These are phyloP conservation scores for Polyplosphaeria fusca DNA, from an alignment of 495 filamentous ascomycete species.

Conservation along the genomic window DNA sequence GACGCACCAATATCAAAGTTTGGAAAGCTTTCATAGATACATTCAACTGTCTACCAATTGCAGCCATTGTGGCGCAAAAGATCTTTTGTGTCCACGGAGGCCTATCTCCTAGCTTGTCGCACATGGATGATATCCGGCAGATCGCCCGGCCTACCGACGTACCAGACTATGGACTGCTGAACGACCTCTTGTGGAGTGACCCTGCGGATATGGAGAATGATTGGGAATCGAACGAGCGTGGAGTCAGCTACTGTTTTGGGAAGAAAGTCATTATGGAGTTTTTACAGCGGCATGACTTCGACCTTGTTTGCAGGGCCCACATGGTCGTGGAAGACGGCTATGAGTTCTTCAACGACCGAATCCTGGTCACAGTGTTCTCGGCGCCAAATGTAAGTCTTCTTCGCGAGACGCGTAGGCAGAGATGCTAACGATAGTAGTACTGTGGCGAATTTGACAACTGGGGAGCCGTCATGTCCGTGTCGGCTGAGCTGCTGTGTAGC, in stretches of 20 bases:
- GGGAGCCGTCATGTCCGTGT: slow-evolving; percentile 98
- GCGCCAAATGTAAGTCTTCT: slow-evolving; percentile 81
- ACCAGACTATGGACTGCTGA: slow-evolving; percentile 93
- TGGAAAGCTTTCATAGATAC: slow-evolving; percentile 99
- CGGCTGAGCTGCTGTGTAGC: slow-evolving; percentile 86
- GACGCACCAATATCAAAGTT: slow-evolving; percentile 94
- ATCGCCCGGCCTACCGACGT: slow-evolving; percentile 96
- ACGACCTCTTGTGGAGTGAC: slow-evolving; percentile 97
- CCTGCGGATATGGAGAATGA: slow-evolving; percentile 96
- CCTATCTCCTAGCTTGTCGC: slow-evolving; percentile 82
- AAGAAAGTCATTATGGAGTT: slow-evolving; percentile 99
- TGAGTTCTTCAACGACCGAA: slow-evolving; percentile 95
- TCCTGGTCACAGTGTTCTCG: slow-evolving; percentile 95
- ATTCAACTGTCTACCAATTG: slow-evolving; percentile 95
- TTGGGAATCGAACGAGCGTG: slow-evolving; percentile 96
- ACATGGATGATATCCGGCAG: slow-evolving; percentile 98
- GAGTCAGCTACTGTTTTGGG: slow-evolving; percentile 97
- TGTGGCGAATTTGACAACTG: slow-evolving; percentile 99
- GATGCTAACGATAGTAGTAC: slow-evolving; percentile 57
- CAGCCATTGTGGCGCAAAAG: slow-evolving; percentile 93
- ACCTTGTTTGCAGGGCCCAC: slow-evolving; percentile 93
- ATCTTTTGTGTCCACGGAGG: slow-evolving; percentile 99
- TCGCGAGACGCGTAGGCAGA: slow-evolving; percentile 31
- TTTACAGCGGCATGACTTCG: slow-evolving; percentile 90
- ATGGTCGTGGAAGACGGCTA: slow-evolving; percentile 99